Conservation (phyloP, 805 yeast species). For the Wickerhamomyces alni region DNA sequence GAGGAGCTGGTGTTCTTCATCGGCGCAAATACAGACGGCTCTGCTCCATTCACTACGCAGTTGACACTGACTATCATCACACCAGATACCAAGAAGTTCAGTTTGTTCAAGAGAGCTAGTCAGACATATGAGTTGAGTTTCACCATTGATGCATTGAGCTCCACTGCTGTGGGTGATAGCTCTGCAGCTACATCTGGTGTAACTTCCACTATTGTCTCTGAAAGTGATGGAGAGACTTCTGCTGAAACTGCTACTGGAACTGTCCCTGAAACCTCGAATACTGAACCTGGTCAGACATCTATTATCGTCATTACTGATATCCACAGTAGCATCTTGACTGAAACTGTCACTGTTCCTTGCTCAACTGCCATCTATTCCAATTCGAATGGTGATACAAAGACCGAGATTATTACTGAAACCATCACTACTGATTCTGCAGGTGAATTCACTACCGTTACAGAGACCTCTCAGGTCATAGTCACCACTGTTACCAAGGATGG, state of each 20-base stretch:
- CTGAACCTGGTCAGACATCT: not conserved
- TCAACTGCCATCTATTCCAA: constrained; percentile 1
- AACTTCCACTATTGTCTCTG: not conserved
- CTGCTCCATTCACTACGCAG: not conserved
- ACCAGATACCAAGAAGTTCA: not conserved
- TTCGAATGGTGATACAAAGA: constrained; percentile 1
- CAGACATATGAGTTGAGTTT: not conserved
- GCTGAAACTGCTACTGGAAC: too few species aligned
- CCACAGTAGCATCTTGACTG: constrained; percentile 1
- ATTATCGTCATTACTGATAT: not conserved
- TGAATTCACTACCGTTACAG: not conserved
- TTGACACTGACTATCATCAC: not conserved
- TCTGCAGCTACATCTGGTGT: not conserved
- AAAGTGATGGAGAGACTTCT: too few species aligned
- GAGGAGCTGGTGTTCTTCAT: not conserved
- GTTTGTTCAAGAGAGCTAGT: not conserved
- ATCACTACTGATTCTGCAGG: constrained; percentile 3
- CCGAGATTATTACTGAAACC: constrained; percentile 1
- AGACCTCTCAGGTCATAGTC: constrained; percentile 1
- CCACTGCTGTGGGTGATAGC: not conserved
- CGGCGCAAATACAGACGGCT: not conserved
- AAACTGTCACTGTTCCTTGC: constrained; percentile 4
- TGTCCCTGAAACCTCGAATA: too few species aligned
- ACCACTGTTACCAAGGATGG: constrained; percentile 3
- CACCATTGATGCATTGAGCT: not conserved